Evolutionary conservation across 2,329 filamentous ascomycete species (phyloP).

Genomic region (Aspergillus phoenicis): DNA sequence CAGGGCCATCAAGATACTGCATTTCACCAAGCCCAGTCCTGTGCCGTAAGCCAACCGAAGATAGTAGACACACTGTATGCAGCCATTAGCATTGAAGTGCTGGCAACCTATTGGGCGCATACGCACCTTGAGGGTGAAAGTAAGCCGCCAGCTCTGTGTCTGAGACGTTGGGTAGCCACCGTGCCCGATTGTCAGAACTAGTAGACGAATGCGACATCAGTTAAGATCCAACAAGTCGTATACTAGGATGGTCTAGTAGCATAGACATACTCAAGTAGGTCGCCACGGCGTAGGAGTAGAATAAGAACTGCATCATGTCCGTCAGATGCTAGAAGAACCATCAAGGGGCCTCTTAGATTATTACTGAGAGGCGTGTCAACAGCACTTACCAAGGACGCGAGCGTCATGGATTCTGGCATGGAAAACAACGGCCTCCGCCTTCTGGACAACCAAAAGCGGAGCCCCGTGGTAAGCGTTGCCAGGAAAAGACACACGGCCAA

Average conservation of each 20-base stretch:
- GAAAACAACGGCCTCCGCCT: neutral
- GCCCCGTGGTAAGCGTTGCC: constrained; percentile 1
- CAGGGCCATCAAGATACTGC: neutral
- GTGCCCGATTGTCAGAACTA: constrained; percentile 11
- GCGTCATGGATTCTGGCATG: neutral
- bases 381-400: constrained; percentile 1
- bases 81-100: neutral
- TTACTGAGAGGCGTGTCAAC: neutral
- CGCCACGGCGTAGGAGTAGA: constrained; percentile 9
- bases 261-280: constrained; percentile 5
- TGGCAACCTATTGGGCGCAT: neutral
- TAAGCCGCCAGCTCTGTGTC: constrained; percentile 3
- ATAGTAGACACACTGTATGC: constrained; percentile 2
- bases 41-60: constrained; percentile 4
- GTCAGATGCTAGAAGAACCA: neutral
- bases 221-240: neutral
- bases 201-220: neutral
- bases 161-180: constrained; percentile 5
- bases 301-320: neutral
- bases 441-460: constrained; percentile 2
- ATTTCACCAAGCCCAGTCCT: constrained; percentile 9
- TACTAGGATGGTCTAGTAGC: neutral
- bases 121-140: constrained; percentile 7
- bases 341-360: neutral
- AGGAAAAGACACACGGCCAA: constrained; percentile 10